A percentile compares a stretch with the other conserved stretches of the same genome.
These are phyloP conservation scores for Bromus sterilis DNA, from an alignment of 176 grass and related monocot genomes.

Conservation along the genomic window DNA sequence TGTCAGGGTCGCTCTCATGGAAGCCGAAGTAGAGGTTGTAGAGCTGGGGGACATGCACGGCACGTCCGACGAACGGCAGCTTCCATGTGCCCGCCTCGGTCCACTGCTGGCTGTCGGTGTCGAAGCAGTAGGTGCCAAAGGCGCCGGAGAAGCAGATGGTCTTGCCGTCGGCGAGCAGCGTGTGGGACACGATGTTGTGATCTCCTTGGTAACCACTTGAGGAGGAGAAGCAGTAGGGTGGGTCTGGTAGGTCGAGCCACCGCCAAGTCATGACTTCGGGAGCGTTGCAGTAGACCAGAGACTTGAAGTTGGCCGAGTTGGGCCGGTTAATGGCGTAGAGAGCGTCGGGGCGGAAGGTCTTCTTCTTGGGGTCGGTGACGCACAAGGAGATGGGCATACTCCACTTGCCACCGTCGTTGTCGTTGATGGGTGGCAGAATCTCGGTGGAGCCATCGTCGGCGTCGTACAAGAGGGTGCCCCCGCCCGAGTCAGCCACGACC, in stretches of 20 bases:
- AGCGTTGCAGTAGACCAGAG: not conserved
- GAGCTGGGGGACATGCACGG: not conserved
- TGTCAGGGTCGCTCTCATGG: not conserved
- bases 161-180: not conserved
- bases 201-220: not conserved
- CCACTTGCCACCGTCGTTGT: not conserved
- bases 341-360: not conserved
- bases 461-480: not conserved
- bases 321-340: not conserved
- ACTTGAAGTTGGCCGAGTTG: not conserved
- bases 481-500: not conserved
- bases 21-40: not conserved
- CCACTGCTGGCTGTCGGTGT: not conserved
- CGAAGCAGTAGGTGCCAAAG: not conserved
- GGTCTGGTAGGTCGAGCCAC: not conserved
- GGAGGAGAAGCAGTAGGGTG: not conserved
- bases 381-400: not conserved
- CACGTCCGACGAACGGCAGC: not conserved
- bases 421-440: not conserved
- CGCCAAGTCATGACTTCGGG: not conserved
- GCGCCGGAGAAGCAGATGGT: not conserved
- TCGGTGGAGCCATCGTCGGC: not conserved
- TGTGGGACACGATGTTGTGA: not conserved
- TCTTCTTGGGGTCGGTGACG: not conserved
- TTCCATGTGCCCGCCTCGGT: not conserved